A percentile compares a stretch with the other conserved stretches of the same genome.
These are phyloP conservation scores for Singerocomus rubriflavus DNA, from an alignment of 1,284 basidiomycete genomes.

Conservation along the genomic window DNA sequence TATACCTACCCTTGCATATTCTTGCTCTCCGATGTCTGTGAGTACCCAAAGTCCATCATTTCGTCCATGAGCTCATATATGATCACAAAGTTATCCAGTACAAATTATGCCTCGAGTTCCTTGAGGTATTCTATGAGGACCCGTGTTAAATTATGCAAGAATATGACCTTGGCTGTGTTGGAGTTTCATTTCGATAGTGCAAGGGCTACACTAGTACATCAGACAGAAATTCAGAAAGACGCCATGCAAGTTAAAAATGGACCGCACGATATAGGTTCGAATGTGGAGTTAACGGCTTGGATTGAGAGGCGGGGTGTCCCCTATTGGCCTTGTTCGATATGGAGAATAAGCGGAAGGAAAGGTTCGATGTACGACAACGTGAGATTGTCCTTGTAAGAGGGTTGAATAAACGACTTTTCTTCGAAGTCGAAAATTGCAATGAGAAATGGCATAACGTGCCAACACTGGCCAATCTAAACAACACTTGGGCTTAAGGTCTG, in stretches of 20 bases:
- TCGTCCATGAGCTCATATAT: slow-evolving; percentile 98
- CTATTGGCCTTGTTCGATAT: slow-evolving; percentile 95
- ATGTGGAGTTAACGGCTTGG: slow-evolving; percentile 95
- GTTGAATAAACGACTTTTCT: slow-evolving; percentile 96
- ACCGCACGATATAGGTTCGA: slow-evolving; percentile 92
- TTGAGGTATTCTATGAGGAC: slow-evolving; percentile 99
- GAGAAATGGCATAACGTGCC: slow-evolving; percentile 50
- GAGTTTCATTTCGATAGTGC: slow-evolving; percentile 95
- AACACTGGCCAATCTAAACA: too few species aligned
- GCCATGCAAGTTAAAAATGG: slow-evolving; percentile 15
- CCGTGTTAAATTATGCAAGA: slow-evolving; percentile 88
- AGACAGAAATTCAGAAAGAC: background rate
- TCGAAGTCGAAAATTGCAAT: slow-evolving; percentile 98
- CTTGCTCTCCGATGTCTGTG: slow-evolving; percentile 99
- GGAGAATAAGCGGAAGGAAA: slow-evolving; percentile 92
- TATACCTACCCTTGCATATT: slow-evolving; percentile 83
- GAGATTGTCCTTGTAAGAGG: slow-evolving; percentile 98
- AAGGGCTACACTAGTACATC: slow-evolving; percentile 58
- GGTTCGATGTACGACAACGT: slow-evolving; percentile 85
- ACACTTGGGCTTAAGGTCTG: too few species aligned
- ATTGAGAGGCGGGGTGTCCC: slow-evolving; percentile 94
- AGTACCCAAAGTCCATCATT: slow-evolving; percentile 99
- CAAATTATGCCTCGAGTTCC: slow-evolving; percentile 98
- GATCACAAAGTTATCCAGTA: slow-evolving; percentile 98
- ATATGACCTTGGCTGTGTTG: slow-evolving; percentile 95